Evolutionary conservation across 495 filamentous ascomycete genomes (phyloP).

Genomic region (Amorphotheca resinae): DNA sequence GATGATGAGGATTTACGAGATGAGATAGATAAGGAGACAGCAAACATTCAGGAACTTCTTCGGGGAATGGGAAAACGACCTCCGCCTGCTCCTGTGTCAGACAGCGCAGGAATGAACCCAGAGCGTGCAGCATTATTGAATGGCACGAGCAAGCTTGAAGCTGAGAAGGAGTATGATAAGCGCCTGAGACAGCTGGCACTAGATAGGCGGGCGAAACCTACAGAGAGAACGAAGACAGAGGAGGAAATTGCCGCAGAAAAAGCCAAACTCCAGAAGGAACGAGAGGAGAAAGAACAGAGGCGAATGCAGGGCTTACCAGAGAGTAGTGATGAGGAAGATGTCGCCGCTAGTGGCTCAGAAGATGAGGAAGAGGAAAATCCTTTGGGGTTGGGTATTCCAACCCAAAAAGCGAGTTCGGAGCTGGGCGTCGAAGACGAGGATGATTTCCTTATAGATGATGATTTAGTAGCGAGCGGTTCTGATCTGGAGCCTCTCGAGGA

Average conservation of each 20-base stretch:
- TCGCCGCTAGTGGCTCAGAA: slow-evolving; percentile 26
- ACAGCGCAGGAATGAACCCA: slow-evolving; percentile 29
- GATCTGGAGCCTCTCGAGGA: slow-evolving; percentile 37
- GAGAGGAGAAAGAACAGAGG: slow-evolving; percentile 63
- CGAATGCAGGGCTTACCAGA: slow-evolving; percentile 61
- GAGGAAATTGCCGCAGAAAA: slow-evolving; percentile 75
- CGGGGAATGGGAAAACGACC: slow-evolving; percentile 33
- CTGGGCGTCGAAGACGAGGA: slow-evolving; percentile 76
- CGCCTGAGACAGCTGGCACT: slow-evolving; percentile 66
- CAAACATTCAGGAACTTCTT: slow-evolving; percentile 66
- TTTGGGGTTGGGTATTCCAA: slow-evolving; percentile 43
- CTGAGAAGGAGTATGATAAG: slow-evolving; percentile 76
- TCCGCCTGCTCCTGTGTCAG: slow-evolving; percentile 22
- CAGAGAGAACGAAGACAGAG: slow-evolving; percentile 79
- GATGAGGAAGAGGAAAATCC: slow-evolving; percentile 30
- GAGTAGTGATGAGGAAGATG: slow-evolving; percentile 35
- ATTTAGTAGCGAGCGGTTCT: slow-evolving; percentile 60
- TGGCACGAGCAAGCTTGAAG: slow-evolving; percentile 46
- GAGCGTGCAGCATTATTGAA: slow-evolving; percentile 45
- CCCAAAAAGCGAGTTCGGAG: slow-evolving; percentile 25
- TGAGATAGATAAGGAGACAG: slow-evolving; percentile 56
- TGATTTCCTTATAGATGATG: slow-evolving; percentile 80
- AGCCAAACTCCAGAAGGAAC: slow-evolving; percentile 55
- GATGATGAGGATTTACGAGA: slow-evolving; percentile 87
- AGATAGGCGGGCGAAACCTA: slow-evolving; percentile 71